Base-by-base conservation (phyloP, 2,329 filamentous ascomycete species). In the Emmonsia crescens region DNA sequence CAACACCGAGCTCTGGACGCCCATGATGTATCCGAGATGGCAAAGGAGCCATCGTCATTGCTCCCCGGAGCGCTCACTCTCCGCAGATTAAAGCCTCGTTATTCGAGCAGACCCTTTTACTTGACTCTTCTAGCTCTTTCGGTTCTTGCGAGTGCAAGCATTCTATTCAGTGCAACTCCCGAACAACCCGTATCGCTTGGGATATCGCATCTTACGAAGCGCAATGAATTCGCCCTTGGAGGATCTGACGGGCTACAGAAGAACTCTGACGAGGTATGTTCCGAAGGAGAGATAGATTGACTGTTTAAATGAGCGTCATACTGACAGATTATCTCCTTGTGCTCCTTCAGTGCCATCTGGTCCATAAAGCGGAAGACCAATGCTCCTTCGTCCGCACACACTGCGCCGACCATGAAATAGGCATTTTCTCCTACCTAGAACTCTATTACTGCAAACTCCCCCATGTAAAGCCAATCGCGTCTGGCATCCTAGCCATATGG, bases 381-480 rank as follows among this genome's bases (percentile, higher is more conserved):
- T 99, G 94, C 78, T 85, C 86, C 67, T 97, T 94, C 75, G 85
- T 97, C 62, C 85, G 81, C 67, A 80, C 82, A 61, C 89, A 96
- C 74, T 99, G 94, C 74, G 80, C 83, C 40, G 91, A 95, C 69
- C 91, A 96, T 72, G 89, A 96, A 76, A 89, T 92, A 60, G 93
- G 94, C 36, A 83, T 97, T 64, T 78, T 96, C 62, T 88, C 90
- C 31, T 99, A 99, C 75, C 83, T 97, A 55, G 82, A 86, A 24
- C 80, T 97, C 60, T 99, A 96, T 79, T 99, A 96, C 76, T 99
- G 94, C 80, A 78, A 79, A 51, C 80, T 96, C 40, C 79, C 80
- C 60, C 75, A 84, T 60, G 85, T 80, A 16, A 87, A 90, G 70
- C 86, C 89, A 0, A 66, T 96, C 54, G 91, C 89, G n/a, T 95